Evolutionary conservation across 2,329 filamentous ascomycete species (phyloP), one percentile per base, ranked within the genome.

Genomic region (Cadophora sp.): DNA sequence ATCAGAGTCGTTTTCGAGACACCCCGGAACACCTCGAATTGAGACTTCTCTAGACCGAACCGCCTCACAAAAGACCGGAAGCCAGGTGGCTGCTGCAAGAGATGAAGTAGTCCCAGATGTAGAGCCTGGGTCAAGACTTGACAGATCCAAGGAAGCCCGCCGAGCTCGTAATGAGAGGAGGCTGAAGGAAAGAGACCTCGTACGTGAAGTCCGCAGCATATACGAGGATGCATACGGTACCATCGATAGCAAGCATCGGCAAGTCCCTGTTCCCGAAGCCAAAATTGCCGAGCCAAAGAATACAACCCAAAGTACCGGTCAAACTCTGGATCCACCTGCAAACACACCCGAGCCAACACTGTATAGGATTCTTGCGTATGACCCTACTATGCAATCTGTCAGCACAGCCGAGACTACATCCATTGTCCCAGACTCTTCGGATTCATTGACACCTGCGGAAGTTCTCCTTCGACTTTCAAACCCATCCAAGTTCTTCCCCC

Each of bases 321-420:
- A 62, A 36, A 53, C 59, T 27, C 14, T 62, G 11, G 59, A 61
- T 41, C n/a, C n/a, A 11, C 56, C 48, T 39, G n/a, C 47, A 20
- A 59, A 64, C 16, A 53, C 45, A 16, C 53, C 67, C 53, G 70
- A 73, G 41, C 71, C 76, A 56, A 73, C 71, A 11, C 30, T 84
- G 3, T 92, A 91, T 81, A 91, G 87, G 75, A 84, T 92, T 41
- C 81, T 93, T 6, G 89, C 87, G 1, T 91, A 89, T 72, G 87
- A 92, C 70, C 81, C 85, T 1, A 81, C 80, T 9, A 87, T 83
- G 71, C 83, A 89, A 71, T 80, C 80, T 14, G 81, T 92, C 72
- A 84, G 81, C 51, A 81, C 83, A 3, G 87, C 87, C 6, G 87
- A 90, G 70, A 89, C 87, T 1, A 85, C 83, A 0, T 89, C 88